These are phyloP conservation scores for Henckelia pumila DNA, from an alignment of 257 asterid genomes.

Conservation along the genomic window DNA sequence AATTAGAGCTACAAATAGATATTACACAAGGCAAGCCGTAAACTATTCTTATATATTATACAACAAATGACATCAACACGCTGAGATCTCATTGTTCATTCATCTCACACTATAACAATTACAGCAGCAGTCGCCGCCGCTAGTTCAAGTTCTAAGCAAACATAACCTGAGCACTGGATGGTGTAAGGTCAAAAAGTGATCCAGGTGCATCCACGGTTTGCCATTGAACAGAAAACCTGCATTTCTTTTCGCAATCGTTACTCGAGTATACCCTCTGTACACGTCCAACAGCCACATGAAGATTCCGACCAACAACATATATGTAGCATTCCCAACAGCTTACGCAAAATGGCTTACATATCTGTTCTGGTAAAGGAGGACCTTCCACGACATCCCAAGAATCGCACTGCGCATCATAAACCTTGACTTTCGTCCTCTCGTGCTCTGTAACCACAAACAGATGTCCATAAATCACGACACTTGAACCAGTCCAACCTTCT, in stretches of 20 bases:
- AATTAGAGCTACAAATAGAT: background rate
- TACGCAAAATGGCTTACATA: conserved; percentile 86
- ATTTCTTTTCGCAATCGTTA: conserved; percentile 29
- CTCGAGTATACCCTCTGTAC: conserved; percentile 26
- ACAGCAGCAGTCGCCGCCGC: conserved; percentile 15
- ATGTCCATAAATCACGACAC: conserved; percentile 63
- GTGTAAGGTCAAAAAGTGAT: conserved; percentile 56
- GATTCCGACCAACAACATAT: conserved; percentile 79
- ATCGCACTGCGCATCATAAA: conserved; percentile 65
- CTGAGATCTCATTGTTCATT: conserved; percentile 23
- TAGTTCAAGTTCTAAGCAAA: conserved; percentile 53
- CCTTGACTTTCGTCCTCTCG: conserved; percentile 85
- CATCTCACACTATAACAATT: conserved; percentile 19
- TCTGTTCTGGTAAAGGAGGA: conserved; percentile 74
- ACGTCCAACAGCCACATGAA: conserved; percentile 86
- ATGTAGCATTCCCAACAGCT: conserved; percentile 60
- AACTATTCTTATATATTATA: conserved; percentile 16
- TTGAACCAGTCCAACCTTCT: conserved; percentile 99
- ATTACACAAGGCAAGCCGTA: background rate
- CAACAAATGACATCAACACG: conserved; percentile 29
- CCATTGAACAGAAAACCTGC: conserved; percentile 63
- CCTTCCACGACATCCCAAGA: conserved; percentile 88
- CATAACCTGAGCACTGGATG: conserved; percentile 86
- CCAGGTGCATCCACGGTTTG: conserved; percentile 76
- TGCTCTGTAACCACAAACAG: conserved; percentile 94